These are phyloP conservation scores for Naematelia aurantialba DNA, from an alignment of 768 basidiomycete genomes.

Conservation along the genomic window DNA sequence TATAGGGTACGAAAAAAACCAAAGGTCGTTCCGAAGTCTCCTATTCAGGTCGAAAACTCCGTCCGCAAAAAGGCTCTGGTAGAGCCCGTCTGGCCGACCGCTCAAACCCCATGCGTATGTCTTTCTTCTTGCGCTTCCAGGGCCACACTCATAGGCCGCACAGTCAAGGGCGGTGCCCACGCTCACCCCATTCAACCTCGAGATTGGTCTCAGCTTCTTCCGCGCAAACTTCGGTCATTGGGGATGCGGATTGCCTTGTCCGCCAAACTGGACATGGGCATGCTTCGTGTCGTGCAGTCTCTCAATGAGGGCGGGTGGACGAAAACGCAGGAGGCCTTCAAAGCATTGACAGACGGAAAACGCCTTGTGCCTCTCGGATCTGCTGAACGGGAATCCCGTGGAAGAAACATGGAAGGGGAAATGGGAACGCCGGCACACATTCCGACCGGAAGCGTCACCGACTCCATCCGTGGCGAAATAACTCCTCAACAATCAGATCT, in stretches of 20 bases:
- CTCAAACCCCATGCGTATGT: constrained; percentile 54
- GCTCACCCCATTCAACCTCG: constrained; percentile 88
- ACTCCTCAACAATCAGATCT: too few relatives aligned
- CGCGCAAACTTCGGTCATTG: constrained; percentile 88
- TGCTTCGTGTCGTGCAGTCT: constrained; percentile 66
- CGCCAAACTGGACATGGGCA: constrained; percentile 69
- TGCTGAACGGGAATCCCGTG: too few relatives aligned
- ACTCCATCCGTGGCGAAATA: too few relatives aligned
- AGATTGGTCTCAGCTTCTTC: constrained; percentile 85
- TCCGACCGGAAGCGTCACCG: too few relatives aligned
- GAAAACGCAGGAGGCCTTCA: constrained; percentile 56
- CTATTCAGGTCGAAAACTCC: constrained; percentile 83
- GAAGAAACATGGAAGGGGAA: too few relatives aligned
- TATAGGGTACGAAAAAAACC: constrained; percentile 75
- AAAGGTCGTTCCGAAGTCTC: constrained; percentile 87
- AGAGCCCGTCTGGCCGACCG: constrained; percentile 83
- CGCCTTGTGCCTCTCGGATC: constrained; percentile 2
- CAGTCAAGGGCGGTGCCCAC: constrained; percentile 75
- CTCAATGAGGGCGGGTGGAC: constrained; percentile 42
- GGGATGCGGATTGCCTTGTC: constrained; percentile 88
- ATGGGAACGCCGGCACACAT: too few relatives aligned
- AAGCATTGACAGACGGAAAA: constrained; percentile 63
- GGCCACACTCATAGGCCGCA: constrained; percentile 52
- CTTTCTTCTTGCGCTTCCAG: neutral
- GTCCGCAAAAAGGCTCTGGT: constrained; percentile 87